Conservation (phyloP, 129 eudicot genomes). For the Pittosporum tobira region DNA sequence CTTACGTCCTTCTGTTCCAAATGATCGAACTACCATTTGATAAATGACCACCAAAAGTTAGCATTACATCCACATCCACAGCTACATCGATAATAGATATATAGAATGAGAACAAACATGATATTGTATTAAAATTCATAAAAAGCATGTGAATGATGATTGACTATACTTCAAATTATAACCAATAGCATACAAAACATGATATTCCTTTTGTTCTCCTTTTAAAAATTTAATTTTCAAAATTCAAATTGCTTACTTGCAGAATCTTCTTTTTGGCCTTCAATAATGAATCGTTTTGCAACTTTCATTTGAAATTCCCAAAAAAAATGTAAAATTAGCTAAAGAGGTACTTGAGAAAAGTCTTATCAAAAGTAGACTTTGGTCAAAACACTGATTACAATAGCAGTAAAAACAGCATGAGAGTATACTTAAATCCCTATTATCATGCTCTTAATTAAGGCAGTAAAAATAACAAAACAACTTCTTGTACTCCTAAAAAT, state of each 20-base stretch:
- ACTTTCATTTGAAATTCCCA: not conserved
- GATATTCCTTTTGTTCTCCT: not conserved
- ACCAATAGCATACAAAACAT: not conserved
- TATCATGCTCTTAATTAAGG: too few species aligned
- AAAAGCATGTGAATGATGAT: too few species aligned
- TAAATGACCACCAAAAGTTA: not conserved
- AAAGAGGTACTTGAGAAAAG: too few species aligned
- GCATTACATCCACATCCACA: not conserved
- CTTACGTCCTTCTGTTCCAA: conserved; percentile 84
- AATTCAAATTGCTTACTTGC: not conserved
- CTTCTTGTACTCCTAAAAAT: too few species aligned
- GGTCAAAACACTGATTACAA: too few species aligned
- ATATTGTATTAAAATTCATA: not conserved
- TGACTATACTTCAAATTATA: not conserved
- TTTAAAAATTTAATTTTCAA: not conserved
- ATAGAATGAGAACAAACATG: too few species aligned
- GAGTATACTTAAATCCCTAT: too few species aligned
- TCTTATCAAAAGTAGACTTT: too few species aligned
- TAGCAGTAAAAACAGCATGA: too few species aligned
- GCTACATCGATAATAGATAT: not conserved
- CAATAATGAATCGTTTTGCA: not conserved
- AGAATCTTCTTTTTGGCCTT: not conserved
- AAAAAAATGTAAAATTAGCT: not conserved
- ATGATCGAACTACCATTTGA: conserved; percentile 60
- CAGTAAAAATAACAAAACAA: too few species aligned